A percentile compares a stretch with the other conserved stretches of the same genome.
Evolutionary conservation across 1,284 basidiomycete species (phyloP).

Genomic region (Cryptococcus sp.): DNA sequence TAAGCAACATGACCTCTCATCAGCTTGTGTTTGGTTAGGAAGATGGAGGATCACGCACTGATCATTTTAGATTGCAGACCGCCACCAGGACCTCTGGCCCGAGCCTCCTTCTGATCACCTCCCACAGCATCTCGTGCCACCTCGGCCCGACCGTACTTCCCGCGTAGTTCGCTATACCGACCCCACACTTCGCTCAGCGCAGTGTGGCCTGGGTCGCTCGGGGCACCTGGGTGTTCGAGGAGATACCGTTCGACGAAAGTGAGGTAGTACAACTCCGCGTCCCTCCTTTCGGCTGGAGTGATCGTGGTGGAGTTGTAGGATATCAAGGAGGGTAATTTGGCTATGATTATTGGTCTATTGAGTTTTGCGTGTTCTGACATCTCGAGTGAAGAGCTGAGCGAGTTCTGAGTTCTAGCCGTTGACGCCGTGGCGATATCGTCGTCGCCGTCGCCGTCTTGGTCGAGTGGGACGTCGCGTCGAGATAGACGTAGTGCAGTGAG

Average conservation of each 20-base stretch:
- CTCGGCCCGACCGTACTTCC: constrained; percentile 20
- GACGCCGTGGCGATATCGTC: neutral
- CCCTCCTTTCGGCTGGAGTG: constrained; percentile 70
- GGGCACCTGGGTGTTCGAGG: neutral
- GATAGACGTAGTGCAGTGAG: constrained; percentile 18
- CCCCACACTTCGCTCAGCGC: constrained; percentile 23
- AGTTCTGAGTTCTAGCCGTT: constrained; percentile 8
- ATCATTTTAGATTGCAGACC: constrained; percentile 39
- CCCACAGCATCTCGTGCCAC: neutral
- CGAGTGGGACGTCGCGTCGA: neutral
- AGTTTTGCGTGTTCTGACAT: neutral
- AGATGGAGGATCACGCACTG: constrained; percentile 19
- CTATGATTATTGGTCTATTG: constrained; percentile 62
- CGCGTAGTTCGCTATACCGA: constrained; percentile 31
- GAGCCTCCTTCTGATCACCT: neutral
- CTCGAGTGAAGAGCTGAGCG: constrained; percentile 8
- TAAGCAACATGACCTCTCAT: neutral
- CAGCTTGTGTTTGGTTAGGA: too few species aligned
- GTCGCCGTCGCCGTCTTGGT: neutral
- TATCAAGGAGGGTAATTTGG: constrained; percentile 66
- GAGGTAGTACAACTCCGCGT: constrained; percentile 84
- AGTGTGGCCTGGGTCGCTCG: neutral
- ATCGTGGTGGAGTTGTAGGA: constrained; percentile 71
- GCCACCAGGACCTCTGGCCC: neutral
- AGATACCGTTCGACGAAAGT: constrained; percentile 57